Base-by-base conservation (phyloP, 2,329 filamentous ascomycete species). In the Tolypocladium cylindrosporum region DNA sequence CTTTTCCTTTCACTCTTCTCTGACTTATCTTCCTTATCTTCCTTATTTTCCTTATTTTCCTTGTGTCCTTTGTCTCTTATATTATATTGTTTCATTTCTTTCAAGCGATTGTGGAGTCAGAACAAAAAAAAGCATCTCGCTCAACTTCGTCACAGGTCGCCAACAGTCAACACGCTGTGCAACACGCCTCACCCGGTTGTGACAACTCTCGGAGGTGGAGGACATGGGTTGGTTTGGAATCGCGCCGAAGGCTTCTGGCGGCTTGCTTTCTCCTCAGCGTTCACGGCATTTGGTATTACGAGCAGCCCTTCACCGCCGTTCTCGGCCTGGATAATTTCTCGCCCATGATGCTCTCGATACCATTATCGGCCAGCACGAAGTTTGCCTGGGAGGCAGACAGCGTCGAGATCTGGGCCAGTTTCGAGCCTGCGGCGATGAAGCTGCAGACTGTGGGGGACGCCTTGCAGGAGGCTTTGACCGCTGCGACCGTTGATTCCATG, bases 191-290 rank as follows among this genome's bases (percentile, higher is more conserved):
- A 24, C 58, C 59, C 54, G 59, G 57, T 9, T 62, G 61, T 56
- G 61, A 69, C 54, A 67, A 63, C 36, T 64, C 71, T 39, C 68
- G 69, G 59, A 72, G 71, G 53, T 85, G 82, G 82, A 71, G 69
- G 43, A 64, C 69, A 59, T 85, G 83, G 83, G 67, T 84, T 45
- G 69, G 78, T 52, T 67, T 70, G 55, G 83, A 86, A 68, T 73
- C 79, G 9, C 74, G 72, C 57, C 77, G 80, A 57, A 77, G 83
- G 48, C 73, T 85, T 36, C 70, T 83, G n/a, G 73, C 78, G 40
- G 77, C 77, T 16, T 85, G 80, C 69, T 83, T 84, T 67, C 69
- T 83, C 56, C 71, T 82, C 58, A 82, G 85, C 65, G 73, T 78
- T 8, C 82, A 84, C 60, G 76, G 79, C 64, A 77, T 79, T 61